Evolutionary conservation across 176 grass and related monocot species (phyloP).

Genomic region (Zoysia pacifica): DNA sequence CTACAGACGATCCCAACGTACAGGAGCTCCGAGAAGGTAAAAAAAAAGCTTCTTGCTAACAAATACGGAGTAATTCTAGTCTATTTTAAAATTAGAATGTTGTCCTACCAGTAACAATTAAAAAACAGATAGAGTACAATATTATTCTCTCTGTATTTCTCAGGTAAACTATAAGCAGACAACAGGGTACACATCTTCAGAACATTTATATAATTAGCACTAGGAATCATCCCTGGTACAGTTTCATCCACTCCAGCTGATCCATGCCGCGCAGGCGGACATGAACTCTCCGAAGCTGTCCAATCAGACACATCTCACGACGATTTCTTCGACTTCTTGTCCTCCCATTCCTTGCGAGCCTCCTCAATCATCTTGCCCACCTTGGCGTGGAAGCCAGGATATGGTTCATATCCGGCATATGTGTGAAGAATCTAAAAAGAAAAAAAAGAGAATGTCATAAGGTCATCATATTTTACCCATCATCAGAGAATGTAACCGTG

Average conservation of each 20-base stretch:
- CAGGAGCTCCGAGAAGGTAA: too few species aligned
- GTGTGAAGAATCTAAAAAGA: conserved; percentile 65
- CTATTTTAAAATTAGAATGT: too few species aligned
- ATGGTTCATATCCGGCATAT: conserved; percentile 72
- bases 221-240: not conserved
- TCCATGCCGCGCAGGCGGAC: not conserved
- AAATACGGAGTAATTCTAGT: too few species aligned
- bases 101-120: too few species aligned
- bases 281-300: not conserved
- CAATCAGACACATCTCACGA: conserved; percentile 37
- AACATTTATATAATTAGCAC: not conserved
- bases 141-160: not conserved
- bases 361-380: conserved; percentile 66
- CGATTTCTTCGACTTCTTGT: conserved; percentile 65
- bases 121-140: not conserved
- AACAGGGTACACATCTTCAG: not conserved
- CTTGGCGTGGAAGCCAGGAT: conserved; percentile 75
- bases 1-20: too few species aligned
- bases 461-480: not conserved
- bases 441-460: conserved; percentile 1
- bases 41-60: too few species aligned
- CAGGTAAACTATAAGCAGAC: not conserved
- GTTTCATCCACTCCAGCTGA: not conserved
- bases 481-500: not conserved
- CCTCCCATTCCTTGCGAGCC: conserved; percentile 68